These are phyloP conservation scores for Chalciporus pseudorubinellus DNA, from an alignment of 768 basidiomycete genomes.

Conservation along the genomic window DNA sequence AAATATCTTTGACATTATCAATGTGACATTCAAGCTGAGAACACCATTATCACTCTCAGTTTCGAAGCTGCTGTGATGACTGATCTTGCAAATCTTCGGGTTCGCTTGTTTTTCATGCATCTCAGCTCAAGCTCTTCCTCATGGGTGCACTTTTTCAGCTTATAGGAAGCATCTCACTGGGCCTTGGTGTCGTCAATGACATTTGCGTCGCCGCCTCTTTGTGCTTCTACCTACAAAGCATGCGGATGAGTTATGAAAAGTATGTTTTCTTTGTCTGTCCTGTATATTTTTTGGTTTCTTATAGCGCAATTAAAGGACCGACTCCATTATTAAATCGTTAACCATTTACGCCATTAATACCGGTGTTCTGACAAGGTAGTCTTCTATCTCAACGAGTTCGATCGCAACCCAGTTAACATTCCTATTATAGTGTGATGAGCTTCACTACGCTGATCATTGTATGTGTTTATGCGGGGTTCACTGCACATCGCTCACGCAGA, in stretches of 20 bases:
- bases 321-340: constrained; percentile 55
- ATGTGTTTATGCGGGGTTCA: constrained; percentile 17
- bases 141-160: constrained; percentile 29
- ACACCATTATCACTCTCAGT: constrained; percentile 21
- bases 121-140: not conserved
- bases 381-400: not conserved
- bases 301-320: constrained; percentile 37
- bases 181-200: constrained; percentile 51
- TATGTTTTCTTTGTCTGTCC: constrained; percentile 20
- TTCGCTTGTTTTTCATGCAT: constrained; percentile 22
- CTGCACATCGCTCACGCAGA: not conserved
- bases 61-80: constrained; percentile 43
- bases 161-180: constrained; percentile 48
- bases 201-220: constrained; percentile 49
- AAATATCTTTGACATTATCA: constrained; percentile 3
- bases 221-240: constrained; percentile 51
- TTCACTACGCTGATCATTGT: constrained; percentile 56
- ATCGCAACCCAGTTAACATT: not conserved
- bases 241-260: constrained; percentile 50
- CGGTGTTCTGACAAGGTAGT: constrained; percentile 58
- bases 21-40: not conserved
- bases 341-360: constrained; percentile 64
- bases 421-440: constrained; percentile 28
- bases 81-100: constrained; percentile 45
- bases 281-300: not conserved